Conservation (phyloP, 2,329 filamentous ascomycete genomes). For the Talaromyces amestolkiae region DNA sequence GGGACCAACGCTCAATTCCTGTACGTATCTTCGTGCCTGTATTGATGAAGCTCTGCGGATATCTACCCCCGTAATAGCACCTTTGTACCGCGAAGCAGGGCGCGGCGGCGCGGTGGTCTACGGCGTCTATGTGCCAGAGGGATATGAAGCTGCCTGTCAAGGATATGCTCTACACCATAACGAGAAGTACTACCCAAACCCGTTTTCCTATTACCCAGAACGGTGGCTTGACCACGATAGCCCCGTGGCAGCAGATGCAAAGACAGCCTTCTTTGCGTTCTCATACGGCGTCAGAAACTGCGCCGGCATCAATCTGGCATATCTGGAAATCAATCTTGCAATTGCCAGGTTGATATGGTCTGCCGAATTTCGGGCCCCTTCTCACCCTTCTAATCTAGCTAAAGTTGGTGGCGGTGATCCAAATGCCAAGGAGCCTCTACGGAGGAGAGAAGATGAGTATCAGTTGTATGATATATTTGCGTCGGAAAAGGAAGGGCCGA, state of each 20-base stretch:
- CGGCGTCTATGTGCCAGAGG: slow-evolving; percentile 2
- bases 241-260: not conserved
- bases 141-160: slow-evolving; percentile 3
- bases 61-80: not conserved
- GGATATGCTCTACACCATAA: slow-evolving; percentile 12
- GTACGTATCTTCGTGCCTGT: slow-evolving; percentile 13
- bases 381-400: not conserved
- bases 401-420: slow-evolving; percentile 5
- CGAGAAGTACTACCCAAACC: slow-evolving; percentile 14
- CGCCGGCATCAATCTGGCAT: not conserved
- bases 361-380: slow-evolving; percentile 7
- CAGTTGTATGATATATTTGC: slow-evolving; percentile 17
- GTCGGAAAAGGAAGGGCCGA: slow-evolving; percentile 14
- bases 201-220: slow-evolving; percentile 8
- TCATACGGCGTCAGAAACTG: not conserved
- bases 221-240: not conserved
- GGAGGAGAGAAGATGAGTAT: slow-evolving; percentile 14
- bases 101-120: slow-evolving; percentile 2
- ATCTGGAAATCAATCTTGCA: not conserved
- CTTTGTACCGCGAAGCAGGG: slow-evolving; percentile 14
- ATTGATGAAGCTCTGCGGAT: slow-evolving; percentile 14
- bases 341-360: slow-evolving; percentile 5
- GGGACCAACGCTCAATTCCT: not conserved
- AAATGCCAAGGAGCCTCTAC: slow-evolving; percentile 1
- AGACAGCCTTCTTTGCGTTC: not conserved